Percentiles rank a stretch among this genome's conserved stretches.
phyloP scores from a whole-genome alignment of 2,329 filamentous ascomycete genomes.

The Aureobasidium subglaciale region DNA sequence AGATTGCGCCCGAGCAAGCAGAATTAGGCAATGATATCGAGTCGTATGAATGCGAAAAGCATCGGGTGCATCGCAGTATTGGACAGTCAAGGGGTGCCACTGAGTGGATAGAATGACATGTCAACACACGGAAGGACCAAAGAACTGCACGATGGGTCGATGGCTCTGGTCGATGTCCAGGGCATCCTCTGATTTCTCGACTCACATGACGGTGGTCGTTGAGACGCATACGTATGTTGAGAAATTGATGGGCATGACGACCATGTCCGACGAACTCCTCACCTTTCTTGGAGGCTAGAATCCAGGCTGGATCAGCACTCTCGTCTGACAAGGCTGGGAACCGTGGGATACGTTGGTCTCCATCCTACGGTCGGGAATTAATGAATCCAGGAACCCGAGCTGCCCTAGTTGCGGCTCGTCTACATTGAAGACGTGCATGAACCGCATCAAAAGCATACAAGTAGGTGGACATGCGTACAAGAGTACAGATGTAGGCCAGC shows the following conservation, averaged over 20 bases:
- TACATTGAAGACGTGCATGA: too few relatives aligned
- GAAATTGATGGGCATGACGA: not conserved
- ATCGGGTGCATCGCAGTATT: too few relatives aligned
- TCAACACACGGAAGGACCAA: too few relatives aligned
- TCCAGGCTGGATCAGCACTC: not conserved
- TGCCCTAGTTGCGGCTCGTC: not conserved
- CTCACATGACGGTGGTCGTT: not conserved
- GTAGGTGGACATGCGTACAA: not conserved
- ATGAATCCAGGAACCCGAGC: not conserved
- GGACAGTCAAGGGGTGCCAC: too few relatives aligned
- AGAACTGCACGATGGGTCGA: not conserved
- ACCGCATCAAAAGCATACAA: not conserved
- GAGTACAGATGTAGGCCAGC: not conserved
- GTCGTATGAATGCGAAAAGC: not conserved
- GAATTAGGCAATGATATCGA: not conserved
- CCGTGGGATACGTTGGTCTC: not conserved
- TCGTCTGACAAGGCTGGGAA: not conserved
- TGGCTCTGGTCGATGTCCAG: not conserved
- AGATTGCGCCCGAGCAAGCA: not conserved
- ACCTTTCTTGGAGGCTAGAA: not conserved
- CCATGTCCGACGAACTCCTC: not conserved
- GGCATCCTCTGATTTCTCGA: not conserved
- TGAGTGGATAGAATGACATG: too few relatives aligned
- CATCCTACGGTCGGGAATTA: not conserved
- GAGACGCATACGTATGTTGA: conserved; percentile 3